phyloP scores from a whole-genome alignment of 2,329 filamentous ascomycete genomes.

The Penicillium concentricum region DNA sequence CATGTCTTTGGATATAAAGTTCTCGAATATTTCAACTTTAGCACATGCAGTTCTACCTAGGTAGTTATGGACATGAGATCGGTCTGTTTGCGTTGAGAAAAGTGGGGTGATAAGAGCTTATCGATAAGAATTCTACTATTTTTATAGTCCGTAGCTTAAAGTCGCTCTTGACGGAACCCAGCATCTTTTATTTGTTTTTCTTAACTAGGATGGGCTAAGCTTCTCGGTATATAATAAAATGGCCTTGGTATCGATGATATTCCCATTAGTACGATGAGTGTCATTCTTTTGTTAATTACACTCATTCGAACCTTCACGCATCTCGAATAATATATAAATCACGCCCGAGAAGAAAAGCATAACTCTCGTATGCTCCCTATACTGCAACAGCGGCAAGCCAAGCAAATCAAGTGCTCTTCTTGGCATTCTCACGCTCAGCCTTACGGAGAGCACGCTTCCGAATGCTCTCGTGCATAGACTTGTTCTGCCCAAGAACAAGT shows the following conservation, averaged over 20 bases:
- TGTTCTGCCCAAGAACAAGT: constrained; percentile 61
- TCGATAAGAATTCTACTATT: neutral
- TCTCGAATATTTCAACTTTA: neutral
- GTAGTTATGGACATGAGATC: neutral
- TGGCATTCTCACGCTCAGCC: constrained; percentile 72
- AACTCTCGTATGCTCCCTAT: neutral
- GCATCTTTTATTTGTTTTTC: neutral
- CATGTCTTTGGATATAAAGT: neutral
- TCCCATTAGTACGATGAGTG: neutral
- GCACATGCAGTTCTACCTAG: neutral
- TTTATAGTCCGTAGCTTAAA: no score
- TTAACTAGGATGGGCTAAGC: neutral
- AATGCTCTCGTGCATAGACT: constrained; percentile 76
- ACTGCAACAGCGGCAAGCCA: neutral
- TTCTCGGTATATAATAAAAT: neutral
- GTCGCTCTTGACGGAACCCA: neutral
- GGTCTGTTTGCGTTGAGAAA: neutral
- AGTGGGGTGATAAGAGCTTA: neutral
- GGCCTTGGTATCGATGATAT: neutral
- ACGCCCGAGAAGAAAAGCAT: neutral
- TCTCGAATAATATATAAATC: neutral
- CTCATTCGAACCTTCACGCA: neutral
- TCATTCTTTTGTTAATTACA: neutral
- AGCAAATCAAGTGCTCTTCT: constrained; percentile 39
- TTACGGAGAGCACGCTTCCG: constrained; percentile 79